Evolutionary conservation across 768 basidiomycete genomes (phyloP).

Genomic region (Xerocomellus chrysenteron): DNA sequence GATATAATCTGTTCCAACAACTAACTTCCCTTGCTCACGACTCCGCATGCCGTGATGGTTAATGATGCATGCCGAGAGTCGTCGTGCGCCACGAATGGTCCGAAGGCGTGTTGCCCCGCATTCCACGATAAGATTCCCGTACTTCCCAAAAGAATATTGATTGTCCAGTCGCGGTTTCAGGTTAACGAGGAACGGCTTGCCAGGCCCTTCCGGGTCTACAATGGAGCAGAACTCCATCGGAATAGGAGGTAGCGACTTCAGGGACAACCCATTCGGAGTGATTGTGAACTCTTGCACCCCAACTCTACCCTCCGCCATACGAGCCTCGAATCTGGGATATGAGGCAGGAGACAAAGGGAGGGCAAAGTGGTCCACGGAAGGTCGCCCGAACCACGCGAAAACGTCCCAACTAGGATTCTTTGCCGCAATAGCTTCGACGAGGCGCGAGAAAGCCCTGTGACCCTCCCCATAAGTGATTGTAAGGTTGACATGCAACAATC

Average conservation of each 20-base stretch:
- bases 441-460: slow-evolving; percentile 16
- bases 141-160: background rate
- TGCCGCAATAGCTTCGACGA: slow-evolving; percentile 9
- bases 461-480: slow-evolving; percentile 25
- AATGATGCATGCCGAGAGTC: slow-evolving; percentile 5
- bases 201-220: background rate
- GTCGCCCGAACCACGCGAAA: slow-evolving; percentile 16
- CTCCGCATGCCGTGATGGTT: background rate
- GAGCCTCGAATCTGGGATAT: slow-evolving; percentile 4
- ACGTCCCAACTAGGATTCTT: slow-evolving; percentile 11
- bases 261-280: background rate
- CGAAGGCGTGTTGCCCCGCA: slow-evolving; percentile 4
- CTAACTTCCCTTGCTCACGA: background rate
- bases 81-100: background rate
- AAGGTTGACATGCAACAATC: slow-evolving; percentile 16
- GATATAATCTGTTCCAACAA: slow-evolving; percentile 2
- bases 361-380: slow-evolving; percentile 9
- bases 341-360: slow-evolving; percentile 16
- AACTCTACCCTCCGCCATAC: background rate
- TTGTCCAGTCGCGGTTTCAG: background rate
- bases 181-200: background rate
- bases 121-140: background rate
- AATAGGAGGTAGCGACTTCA: slow-evolving; percentile 8
- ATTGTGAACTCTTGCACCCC: slow-evolving; percentile 5
- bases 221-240: background rate